phyloP scores from a whole-genome alignment of 2,329 filamentous ascomycete species.

The Myrmaecium sp. region DNA sequence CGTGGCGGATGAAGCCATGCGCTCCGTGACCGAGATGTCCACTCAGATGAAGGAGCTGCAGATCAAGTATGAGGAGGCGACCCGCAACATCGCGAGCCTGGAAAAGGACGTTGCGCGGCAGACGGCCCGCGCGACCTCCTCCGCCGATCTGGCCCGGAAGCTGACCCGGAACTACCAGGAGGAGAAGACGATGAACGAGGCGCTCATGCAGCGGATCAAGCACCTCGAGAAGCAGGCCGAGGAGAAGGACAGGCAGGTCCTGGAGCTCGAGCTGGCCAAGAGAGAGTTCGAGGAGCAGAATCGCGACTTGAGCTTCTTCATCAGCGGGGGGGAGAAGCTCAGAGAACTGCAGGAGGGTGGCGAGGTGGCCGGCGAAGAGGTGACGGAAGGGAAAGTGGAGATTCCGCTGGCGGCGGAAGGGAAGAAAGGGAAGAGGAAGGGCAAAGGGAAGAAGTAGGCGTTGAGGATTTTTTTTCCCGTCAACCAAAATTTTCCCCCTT shows the following conservation, averaged over 20 bases:
- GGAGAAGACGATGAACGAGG: conserved; percentile 71
- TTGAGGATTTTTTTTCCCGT: not conserved
- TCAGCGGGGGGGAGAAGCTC: conserved; percentile 67
- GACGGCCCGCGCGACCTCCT: conserved; percentile 44
- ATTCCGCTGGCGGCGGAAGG: conserved; percentile 7
- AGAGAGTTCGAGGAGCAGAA: conserved; percentile 72
- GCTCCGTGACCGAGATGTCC: conserved; percentile 32
- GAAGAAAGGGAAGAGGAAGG: conserved; percentile 15
- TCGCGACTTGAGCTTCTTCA: conserved; percentile 72
- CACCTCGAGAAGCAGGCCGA: conserved; percentile 44
- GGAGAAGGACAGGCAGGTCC: conserved; percentile 32
- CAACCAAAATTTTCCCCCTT: conserved; percentile 9
- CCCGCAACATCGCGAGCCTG: conserved; percentile 45
- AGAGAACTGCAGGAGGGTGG: conserved; percentile 49
- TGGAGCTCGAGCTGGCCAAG: conserved; percentile 34
- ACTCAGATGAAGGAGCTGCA: conserved; percentile 37
- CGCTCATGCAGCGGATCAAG: conserved; percentile 66
- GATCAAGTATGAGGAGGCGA: conserved; percentile 31
- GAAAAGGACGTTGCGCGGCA: conserved; percentile 53
- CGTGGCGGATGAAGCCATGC: conserved; percentile 42
- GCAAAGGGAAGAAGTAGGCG: conserved; percentile 4
- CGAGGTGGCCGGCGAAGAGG: conserved; percentile 35
- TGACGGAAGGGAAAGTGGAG: conserved; percentile 12
- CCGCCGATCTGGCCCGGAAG: conserved; percentile 57
- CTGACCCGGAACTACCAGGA: conserved; percentile 65